Evolutionary conservation across 2,329 filamentous ascomycete species (phyloP).

Genomic region (Epichloe bromicola): DNA sequence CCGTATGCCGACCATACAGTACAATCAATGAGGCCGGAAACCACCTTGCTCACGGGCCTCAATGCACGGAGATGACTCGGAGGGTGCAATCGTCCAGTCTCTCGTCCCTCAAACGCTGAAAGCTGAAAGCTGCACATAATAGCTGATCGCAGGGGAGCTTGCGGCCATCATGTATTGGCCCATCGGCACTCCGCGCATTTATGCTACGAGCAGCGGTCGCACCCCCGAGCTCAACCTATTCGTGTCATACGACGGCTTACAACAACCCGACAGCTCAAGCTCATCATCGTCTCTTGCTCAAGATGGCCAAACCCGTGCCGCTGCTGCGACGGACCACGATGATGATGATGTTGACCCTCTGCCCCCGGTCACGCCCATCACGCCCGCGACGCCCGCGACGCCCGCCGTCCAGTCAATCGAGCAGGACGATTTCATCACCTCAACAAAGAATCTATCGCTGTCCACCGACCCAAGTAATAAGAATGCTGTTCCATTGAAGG

Average conservation of each 20-base stretch:
- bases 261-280: conserved; percentile 19
- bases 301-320: conserved; percentile 12
- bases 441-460: conserved; percentile 5
- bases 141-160: conserved; percentile 13
- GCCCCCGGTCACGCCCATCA: conserved; percentile 30
- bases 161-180: conserved; percentile 72
- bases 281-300: conserved; percentile 3
- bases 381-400: conserved; percentile 33
- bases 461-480: conserved; percentile 15
- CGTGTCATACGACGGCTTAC: conserved; percentile 48
- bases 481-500: conserved; percentile 34
- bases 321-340: conserved; percentile 18
- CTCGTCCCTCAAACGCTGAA: conserved; percentile 5
- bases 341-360: conserved; percentile 24
- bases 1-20: not conserved
- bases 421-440: conserved; percentile 28
- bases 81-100: conserved; percentile 9
- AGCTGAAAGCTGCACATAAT: conserved; percentile 6
- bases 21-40: not conserved
- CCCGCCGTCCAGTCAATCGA: conserved; percentile 48
- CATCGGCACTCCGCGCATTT: conserved; percentile 70
- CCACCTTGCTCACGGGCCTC: not conserved
- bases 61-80: conserved; percentile 14
- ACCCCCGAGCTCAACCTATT: conserved; percentile 34
- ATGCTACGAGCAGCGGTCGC: conserved; percentile 60